Base-by-base conservation (phyloP, 169 alveolate genomes). In the Babesia gibsoni region DNA sequence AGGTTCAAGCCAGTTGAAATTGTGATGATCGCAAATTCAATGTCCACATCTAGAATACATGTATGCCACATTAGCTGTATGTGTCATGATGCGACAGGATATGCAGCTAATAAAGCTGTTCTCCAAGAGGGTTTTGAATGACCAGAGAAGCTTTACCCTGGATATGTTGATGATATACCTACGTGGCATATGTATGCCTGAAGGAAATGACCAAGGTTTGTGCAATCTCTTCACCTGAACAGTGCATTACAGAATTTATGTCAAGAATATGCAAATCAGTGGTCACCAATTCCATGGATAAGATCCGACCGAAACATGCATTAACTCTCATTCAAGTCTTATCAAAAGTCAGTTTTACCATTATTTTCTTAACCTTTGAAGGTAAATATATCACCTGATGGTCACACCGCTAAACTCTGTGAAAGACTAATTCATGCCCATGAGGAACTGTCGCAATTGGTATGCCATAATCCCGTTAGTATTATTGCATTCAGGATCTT, bases 11-110 rank as follows among this genome's bases (percentile, higher is more conserved):
- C 75, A 8, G 7, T 52, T 8, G 86, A 77, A 35, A 69, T 77
- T 1, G 67, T 77, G 2, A 77, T 77, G 39, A 35, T 77, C 4
- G 83, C 74, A 14, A 57, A 65, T 54, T 49, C 78, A 22, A 77
- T 77, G 86, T 52, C 50, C 10, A 68, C 16, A 18, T 77, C 86
- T 22, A 77, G 67, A 33, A 18, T 45, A 2, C 86, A 77, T 45
- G 86, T 77, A 41, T 8, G 80, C 56, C 41, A n/a, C 36, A 12
- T 20, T 54, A 42, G 23, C 25, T 18, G 27, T 3, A 23, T 3
- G 29, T 63, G 25, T 20, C n/a, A 50, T 42, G 25, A 29, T 39
- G 32, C 14, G 14, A 18, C 52, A 77, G 86, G 22, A 67, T 49
- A 46, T 20, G 32, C 50, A 41, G 7, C 30, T 77, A 2, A 36